Percentiles rank a stretch among this genome's conserved stretches.
These are phyloP conservation scores for Amniculicola lignicola DNA, from an alignment of 495 filamentous ascomycete species.

Conservation along the genomic window DNA sequence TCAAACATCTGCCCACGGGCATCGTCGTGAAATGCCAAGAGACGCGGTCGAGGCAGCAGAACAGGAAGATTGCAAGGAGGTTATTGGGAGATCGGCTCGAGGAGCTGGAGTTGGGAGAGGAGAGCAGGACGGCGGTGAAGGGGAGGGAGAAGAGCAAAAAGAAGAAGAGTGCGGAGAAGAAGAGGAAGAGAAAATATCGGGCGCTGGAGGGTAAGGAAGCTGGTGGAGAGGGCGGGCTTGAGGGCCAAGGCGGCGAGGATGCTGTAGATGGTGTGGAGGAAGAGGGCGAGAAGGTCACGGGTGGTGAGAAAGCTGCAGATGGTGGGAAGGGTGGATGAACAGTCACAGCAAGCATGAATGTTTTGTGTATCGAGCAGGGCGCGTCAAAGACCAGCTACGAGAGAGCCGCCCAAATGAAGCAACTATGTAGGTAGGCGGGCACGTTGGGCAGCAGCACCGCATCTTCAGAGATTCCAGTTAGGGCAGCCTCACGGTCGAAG, in stretches of 20 bases:
- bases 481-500: too few relatives aligned
- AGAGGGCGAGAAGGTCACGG: neutral
- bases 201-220: slow-evolving; percentile 46
- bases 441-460: too few relatives aligned
- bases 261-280: neutral
- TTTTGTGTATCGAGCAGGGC: neutral
- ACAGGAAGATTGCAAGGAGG: slow-evolving; percentile 79
- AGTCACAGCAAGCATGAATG: neutral
- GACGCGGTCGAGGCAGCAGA: slow-evolving; percentile 82
- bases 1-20: slow-evolving; percentile 84
- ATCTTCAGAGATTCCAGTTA: too few relatives aligned
- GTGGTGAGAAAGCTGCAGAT: neutral
- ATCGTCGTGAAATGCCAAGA: slow-evolving; percentile 89
- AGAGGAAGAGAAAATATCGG: slow-evolving; percentile 64
- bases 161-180: slow-evolving; percentile 66
- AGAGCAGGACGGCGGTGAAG: slow-evolving; percentile 58
- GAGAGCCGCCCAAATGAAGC: neutral
- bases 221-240: slow-evolving; percentile 6
- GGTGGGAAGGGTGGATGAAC: neutral
- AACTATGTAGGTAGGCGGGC: too few relatives aligned
- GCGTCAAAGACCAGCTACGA: neutral
- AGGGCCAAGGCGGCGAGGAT: neutral
- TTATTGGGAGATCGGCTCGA: slow-evolving; percentile 78
- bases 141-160: slow-evolving; percentile 54
- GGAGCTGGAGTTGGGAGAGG: slow-evolving; percentile 56